phyloP scores from a whole-genome alignment of 2,329 filamentous ascomycete genomes.

The Xylariaceae sp. region DNA sequence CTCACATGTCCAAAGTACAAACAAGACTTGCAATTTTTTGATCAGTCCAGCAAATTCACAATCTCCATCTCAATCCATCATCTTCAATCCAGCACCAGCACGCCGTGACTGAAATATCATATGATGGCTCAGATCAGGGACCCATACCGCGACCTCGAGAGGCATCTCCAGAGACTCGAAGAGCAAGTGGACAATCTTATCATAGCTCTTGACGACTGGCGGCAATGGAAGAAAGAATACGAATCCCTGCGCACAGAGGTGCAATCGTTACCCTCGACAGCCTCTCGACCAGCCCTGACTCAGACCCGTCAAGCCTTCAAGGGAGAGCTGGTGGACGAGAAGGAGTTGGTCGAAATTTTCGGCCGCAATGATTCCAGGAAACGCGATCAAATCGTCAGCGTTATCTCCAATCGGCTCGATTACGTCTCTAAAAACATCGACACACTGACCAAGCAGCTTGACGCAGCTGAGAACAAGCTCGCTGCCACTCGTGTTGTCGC shows the following conservation, averaged over 20 bases:
- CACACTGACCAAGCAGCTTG: slow-evolving; percentile 54
- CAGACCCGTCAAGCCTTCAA: slow-evolving; percentile 54
- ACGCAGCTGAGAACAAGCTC: slow-evolving; percentile 62
- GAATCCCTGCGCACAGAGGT: slow-evolving; percentile 83
- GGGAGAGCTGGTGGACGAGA: slow-evolving; percentile 58
- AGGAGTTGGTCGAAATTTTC: slow-evolving; percentile 49
- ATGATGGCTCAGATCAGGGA: slow-evolving; percentile 34
- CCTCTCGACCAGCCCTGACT: slow-evolving; percentile 49
- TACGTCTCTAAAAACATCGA: slow-evolving; percentile 81
- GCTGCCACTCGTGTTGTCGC: slow-evolving; percentile 55
- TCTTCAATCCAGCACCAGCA: slow-evolving; percentile 1
- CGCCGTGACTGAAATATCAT: not conserved
- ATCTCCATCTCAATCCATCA: too few species aligned
- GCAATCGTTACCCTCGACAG: slow-evolving; percentile 43
- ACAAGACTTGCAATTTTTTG: too few species aligned
- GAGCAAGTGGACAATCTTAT: slow-evolving; percentile 67
- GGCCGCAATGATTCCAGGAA: slow-evolving; percentile 42
- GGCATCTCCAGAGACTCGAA: slow-evolving; percentile 69
- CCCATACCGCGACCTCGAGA: slow-evolving; percentile 64
- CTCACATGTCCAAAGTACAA: too few species aligned
- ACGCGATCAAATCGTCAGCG: slow-evolving; percentile 57
- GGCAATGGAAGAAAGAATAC: slow-evolving; percentile 86
- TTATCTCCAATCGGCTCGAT: slow-evolving; percentile 73
- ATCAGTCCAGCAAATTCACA: not conserved
- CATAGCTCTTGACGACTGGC: slow-evolving; percentile 79